Evolutionary conservation across 352 stramenopile genomes (phyloP).

Genomic region (Phytopythium oedochilum): DNA sequence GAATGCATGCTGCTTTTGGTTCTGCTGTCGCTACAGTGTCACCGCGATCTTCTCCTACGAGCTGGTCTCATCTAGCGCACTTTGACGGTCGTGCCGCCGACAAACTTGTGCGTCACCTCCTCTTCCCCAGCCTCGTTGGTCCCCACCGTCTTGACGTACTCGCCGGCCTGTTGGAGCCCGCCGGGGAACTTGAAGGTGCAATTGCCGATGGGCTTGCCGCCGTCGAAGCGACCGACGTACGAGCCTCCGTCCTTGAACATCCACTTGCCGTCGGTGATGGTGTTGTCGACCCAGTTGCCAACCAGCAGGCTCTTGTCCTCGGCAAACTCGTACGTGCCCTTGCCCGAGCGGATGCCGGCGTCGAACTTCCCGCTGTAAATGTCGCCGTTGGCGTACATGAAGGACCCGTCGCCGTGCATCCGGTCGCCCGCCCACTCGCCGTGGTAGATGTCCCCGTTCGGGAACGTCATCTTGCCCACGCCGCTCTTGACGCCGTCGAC

Average conservation of each 20-base stretch:
- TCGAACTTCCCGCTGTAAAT: constrained; percentile 89
- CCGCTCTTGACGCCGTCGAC: constrained; percentile 80
- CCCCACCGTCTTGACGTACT: constrained; percentile 61
- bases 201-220: constrained; percentile 81
- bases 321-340: constrained; percentile 89
- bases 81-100: constrained; percentile 63
- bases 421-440: constrained; percentile 84
- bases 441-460: constrained; percentile 87
- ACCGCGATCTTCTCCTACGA: neutral
- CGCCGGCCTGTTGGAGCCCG: constrained; percentile 81
- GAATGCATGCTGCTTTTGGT: constrained; percentile 13
- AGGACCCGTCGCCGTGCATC: constrained; percentile 89
- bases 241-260: constrained; percentile 86
- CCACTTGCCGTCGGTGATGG: constrained; percentile 89
- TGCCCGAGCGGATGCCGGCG: constrained; percentile 72
- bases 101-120: constrained; percentile 54
- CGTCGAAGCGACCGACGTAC: constrained; percentile 82
- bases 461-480: constrained; percentile 90
- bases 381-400: constrained; percentile 89
- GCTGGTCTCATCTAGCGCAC: constrained; percentile 31
- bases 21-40: neutral
- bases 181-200: constrained; percentile 86
- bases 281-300: constrained; percentile 82
- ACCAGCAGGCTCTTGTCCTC: constrained; percentile 80
- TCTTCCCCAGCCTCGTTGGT: constrained; percentile 51